Evolutionary conservation across 768 basidiomycete genomes (phyloP).

Genomic region (Boletus rubescentipes): DNA sequence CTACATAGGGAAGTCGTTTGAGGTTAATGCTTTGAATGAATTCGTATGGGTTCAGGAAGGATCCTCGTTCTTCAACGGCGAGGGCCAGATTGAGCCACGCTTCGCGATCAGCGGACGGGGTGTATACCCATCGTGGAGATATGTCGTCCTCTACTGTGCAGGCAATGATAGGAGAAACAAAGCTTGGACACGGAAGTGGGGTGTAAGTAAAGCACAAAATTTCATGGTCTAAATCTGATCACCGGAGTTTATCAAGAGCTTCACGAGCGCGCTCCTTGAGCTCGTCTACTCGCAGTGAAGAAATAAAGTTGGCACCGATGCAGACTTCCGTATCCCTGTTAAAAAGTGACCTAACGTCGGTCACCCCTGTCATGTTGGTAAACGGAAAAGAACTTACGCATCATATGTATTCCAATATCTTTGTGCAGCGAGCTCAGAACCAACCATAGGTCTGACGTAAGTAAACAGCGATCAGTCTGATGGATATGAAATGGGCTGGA

Average conservation of each 20-base stretch:
- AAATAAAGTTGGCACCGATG: slow-evolving; percentile 17
- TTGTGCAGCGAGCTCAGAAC: slow-evolving; percentile 17
- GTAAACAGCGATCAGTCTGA: neutral
- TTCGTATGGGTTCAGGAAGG: slow-evolving; percentile 10
- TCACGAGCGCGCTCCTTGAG: slow-evolving; percentile 7
- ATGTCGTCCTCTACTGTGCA: slow-evolving; percentile 10
- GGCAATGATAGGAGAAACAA: slow-evolving; percentile 20
- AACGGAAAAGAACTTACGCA: slow-evolving; percentile 6
- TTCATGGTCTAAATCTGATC: neutral
- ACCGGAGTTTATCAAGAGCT: slow-evolving; percentile 24
- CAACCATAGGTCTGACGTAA: slow-evolving; percentile 10
- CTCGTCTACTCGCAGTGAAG: slow-evolving; percentile 3
- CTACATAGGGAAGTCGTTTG: slow-evolving; percentile 20
- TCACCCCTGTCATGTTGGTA: neutral
- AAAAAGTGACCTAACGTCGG: no score
- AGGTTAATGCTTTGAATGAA: slow-evolving; percentile 19
- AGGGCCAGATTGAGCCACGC: slow-evolving; percentile 25
- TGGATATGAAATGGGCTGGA: no score
- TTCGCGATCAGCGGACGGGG: slow-evolving; percentile 21
- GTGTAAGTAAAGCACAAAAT: no score
- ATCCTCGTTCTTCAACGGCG: slow-evolving; percentile 13
- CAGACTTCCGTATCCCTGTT: slow-evolving; percentile 19
- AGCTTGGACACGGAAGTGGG: neutral
- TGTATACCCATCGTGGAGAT: slow-evolving; percentile 23
- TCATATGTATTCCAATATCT: slow-evolving; percentile 10